Percentiles rank a stretch among this genome's conserved stretches.
Conservation (phyloP, 1,139 yeast species). For the Lipomyces yarrowii region DNA sequence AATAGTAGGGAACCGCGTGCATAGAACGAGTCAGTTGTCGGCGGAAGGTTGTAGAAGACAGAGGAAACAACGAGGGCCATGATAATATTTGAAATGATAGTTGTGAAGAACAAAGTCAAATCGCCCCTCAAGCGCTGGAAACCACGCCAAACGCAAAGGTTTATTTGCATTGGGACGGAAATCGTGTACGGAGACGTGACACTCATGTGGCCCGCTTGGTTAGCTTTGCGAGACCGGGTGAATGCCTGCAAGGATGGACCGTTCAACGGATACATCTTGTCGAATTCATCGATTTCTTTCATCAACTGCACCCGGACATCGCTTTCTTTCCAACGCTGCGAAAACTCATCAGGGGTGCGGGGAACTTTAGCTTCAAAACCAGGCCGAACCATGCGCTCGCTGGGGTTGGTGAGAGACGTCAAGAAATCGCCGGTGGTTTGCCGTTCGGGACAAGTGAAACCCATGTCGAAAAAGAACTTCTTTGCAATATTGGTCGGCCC, state of each 20-base stretch:
- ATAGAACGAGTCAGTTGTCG: constrained; percentile 58
- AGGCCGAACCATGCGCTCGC: constrained; percentile 57
- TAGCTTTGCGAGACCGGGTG: constrained; percentile 39
- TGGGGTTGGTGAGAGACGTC: constrained; percentile 76
- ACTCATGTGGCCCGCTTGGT: constrained; percentile 44
- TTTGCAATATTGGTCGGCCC: constrained; percentile 66
- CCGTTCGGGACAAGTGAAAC: constrained; percentile 70
- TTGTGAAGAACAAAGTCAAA: constrained; percentile 61
- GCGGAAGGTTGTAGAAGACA: constrained; percentile 64
- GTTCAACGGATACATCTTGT: constrained; percentile 34
- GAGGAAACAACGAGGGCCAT: constrained; percentile 77
- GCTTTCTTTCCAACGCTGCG: constrained; percentile 64
- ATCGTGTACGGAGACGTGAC: constrained; percentile 42
- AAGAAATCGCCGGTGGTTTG: constrained; percentile 84
- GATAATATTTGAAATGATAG: constrained; percentile 63
- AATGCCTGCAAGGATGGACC: constrained; percentile 27
- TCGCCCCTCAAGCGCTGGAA: constrained; percentile 66
- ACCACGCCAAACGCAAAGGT: constrained; percentile 62
- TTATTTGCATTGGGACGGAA: constrained; percentile 48
- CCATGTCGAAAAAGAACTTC: constrained; percentile 64
- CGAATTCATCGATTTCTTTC: constrained; percentile 48
- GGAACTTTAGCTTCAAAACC: constrained; percentile 71
- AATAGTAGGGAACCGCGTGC: constrained; percentile 70
- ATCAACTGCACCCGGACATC: constrained; percentile 50
- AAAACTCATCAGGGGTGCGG: constrained; percentile 68